phyloP scores from a whole-genome alignment of 805 yeast species.

The Wickerhamiella sorbophila region DNA sequence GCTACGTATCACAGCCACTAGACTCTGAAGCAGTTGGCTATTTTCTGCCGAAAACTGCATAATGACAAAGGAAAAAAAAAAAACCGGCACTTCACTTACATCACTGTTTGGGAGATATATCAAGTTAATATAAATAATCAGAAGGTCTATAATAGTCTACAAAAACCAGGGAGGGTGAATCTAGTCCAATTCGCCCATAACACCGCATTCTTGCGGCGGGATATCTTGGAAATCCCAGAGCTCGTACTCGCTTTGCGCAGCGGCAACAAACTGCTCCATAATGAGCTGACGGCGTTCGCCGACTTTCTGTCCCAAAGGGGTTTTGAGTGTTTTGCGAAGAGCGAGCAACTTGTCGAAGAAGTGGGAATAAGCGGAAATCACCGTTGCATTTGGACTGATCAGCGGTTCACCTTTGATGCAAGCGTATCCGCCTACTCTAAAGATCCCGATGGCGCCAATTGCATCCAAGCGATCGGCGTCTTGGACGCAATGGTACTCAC shows the following conservation, averaged over 20 bases:
- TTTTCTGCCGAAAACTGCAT: conserved; percentile 16
- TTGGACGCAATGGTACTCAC: conserved; percentile 25
- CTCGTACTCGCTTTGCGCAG: conserved; percentile 9
- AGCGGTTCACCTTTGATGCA: conserved; percentile 20
- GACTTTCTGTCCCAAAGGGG: conserved; percentile 15
- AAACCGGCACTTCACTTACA: no score
- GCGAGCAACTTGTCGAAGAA: conserved; percentile 23
- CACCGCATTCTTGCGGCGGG: not conserved
- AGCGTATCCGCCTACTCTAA: conserved; percentile 25
- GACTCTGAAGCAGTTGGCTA: conserved; percentile 28
- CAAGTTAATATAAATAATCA: no score
- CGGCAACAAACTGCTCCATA: conserved; percentile 13
- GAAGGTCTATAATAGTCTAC: no score
- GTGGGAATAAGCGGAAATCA: conserved; percentile 20
- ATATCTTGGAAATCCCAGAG: conserved; percentile 1
- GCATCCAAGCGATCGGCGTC: conserved; percentile 32
- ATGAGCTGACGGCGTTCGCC: conserved; percentile 16
- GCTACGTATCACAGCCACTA: conserved; percentile 47
- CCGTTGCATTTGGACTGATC: conserved; percentile 10
- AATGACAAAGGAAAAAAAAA: conserved; percentile 3
- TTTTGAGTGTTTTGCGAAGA: conserved; percentile 20
- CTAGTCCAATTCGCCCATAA: not conserved
- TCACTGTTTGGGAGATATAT: no score
- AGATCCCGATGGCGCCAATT: conserved; percentile 26
- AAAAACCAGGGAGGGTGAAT: no score